Conservation (phyloP, 2,329 filamentous ascomycete species). For the Trichoderma koningii region DNA sequence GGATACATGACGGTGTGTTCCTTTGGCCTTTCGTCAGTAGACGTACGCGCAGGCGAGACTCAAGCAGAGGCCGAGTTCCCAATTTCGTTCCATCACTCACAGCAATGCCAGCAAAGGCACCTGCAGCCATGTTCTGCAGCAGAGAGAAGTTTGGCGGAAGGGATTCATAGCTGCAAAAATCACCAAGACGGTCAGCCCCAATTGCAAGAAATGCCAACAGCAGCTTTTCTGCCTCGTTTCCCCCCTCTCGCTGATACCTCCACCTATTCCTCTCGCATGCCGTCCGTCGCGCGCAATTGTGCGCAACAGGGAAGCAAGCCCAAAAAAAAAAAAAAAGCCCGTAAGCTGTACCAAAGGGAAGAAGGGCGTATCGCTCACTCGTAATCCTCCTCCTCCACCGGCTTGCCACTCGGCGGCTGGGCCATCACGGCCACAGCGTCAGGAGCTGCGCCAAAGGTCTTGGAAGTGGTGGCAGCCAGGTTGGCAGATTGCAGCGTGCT, state of each 20-base stretch:
- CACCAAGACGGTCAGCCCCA: slow-evolving; percentile 9
- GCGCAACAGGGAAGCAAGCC: neutral
- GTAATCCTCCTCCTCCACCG: slow-evolving; percentile 53
- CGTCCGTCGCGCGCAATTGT: neutral
- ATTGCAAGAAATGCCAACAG: neutral
- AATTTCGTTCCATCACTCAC: slow-evolving; percentile 57
- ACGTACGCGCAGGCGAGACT: neutral
- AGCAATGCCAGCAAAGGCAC: slow-evolving; percentile 94
- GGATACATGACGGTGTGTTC: slow-evolving; percentile 99
- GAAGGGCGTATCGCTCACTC: slow-evolving; percentile 51
- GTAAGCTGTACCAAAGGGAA: neutral
- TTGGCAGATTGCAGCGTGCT: slow-evolving; percentile 47
- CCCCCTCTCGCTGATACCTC: neutral
- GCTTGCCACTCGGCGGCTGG: slow-evolving; percentile 67
- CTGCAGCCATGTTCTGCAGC: slow-evolving; percentile 90
- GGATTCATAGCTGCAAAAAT: slow-evolving; percentile 75
- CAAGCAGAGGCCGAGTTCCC: neutral
- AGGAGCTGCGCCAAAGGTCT: slow-evolving; percentile 63
- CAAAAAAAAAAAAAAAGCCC: neutral
- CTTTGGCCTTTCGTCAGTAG: slow-evolving; percentile 49
- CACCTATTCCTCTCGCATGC: neutral
- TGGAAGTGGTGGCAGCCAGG: slow-evolving; percentile 64
- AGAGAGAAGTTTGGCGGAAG: slow-evolving; percentile 94
- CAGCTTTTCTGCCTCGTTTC: too few species aligned
- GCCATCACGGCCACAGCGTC: slow-evolving; percentile 70